A percentile compares a stretch with the other conserved stretches of the same genome.
phyloP scores from a whole-genome alignment of 208 protist species.

The Leishmania tarentolae region DNA sequence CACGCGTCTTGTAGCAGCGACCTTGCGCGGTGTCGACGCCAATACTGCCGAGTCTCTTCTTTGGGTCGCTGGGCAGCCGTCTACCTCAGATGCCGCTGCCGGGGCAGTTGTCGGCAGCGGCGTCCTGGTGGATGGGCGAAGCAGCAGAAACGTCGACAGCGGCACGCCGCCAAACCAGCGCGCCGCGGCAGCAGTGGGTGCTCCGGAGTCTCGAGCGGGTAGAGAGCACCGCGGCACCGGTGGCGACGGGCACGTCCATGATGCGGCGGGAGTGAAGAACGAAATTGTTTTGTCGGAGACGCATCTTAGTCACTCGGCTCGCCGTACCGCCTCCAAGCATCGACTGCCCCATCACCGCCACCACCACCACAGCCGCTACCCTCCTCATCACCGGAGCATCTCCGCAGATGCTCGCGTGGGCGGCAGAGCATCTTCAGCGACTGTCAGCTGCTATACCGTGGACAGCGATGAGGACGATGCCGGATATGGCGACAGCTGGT shows the following conservation, averaged over 20 bases:
- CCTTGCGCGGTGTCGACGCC: constrained; percentile 34
- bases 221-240: neutral
- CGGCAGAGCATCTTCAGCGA: neutral
- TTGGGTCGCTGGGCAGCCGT: constrained; percentile 18
- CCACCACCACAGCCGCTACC: too few relatives aligned
- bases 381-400: constrained; percentile 3
- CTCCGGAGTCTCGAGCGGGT: neutral
- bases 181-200: neutral
- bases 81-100: neutral
- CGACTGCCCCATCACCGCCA: too few relatives aligned
- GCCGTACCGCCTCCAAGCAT: constrained; percentile 1
- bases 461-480: constrained; percentile 6
- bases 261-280: neutral
- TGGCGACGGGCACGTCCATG: neutral
- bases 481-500: constrained; percentile 10
- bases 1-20: constrained; percentile 65
- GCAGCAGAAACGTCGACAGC: neutral
- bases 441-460: neutral
- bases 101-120: neutral
- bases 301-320: neutral
- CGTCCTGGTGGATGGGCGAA: neutral
- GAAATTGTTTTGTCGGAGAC: neutral
- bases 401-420: constrained; percentile 12
- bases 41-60: constrained; percentile 35
- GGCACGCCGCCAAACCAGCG: neutral